Percentiles rank a stretch among this genome's conserved stretches.
phyloP scores from a whole-genome alignment of 148 eudicot genomes.

The Chenopodium album region DNA sequence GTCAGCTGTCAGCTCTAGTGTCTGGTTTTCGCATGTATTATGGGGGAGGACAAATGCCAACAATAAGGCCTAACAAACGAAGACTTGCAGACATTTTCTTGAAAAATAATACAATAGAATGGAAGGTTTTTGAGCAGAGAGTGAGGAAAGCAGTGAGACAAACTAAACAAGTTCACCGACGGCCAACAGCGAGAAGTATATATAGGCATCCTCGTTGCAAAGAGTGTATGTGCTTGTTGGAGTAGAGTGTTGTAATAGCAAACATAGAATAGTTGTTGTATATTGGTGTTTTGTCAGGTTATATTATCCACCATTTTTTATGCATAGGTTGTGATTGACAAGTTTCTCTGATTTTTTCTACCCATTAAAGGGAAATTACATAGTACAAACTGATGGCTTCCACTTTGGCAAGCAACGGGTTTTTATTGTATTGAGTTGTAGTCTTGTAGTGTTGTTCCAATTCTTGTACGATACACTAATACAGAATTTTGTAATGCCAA shows the following conservation, averaged over 20 bases:
- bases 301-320: conserved; percentile 4
- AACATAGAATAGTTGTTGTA: conserved; percentile 16
- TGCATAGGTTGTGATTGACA: conserved; percentile 9
- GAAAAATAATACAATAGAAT: conserved; percentile 82
- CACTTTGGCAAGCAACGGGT: conserved; percentile 20
- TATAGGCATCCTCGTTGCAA: conserved; percentile 56
- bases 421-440: conserved; percentile 21
- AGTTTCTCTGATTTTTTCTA: conserved; percentile 12
- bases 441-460: conserved; percentile 23
- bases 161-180: conserved; percentile 70
- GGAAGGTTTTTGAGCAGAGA: conserved; percentile 86
- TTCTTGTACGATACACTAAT: conserved; percentile 21
- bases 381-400: conserved; percentile 8
- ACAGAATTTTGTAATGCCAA: conserved; percentile 21
- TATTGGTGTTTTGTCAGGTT: conserved; percentile 18
- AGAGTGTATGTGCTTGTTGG: conserved; percentile 62
- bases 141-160: conserved; percentile 91
- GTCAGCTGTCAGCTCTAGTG: conserved; percentile 89
- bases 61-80: conserved; percentile 94
- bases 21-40: conserved; percentile 84
- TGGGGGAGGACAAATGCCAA: conserved; percentile 87
- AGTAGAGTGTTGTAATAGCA: conserved; percentile 11
- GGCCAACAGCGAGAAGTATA: conserved; percentile 61
- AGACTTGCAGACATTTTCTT: conserved; percentile 82
- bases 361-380: conserved; percentile 7